Percentiles rank a stretch among this genome's conserved stretches.
phyloP scores from a whole-genome alignment of 345 rosid species.

The Eucalyptus curtisii region DNA sequence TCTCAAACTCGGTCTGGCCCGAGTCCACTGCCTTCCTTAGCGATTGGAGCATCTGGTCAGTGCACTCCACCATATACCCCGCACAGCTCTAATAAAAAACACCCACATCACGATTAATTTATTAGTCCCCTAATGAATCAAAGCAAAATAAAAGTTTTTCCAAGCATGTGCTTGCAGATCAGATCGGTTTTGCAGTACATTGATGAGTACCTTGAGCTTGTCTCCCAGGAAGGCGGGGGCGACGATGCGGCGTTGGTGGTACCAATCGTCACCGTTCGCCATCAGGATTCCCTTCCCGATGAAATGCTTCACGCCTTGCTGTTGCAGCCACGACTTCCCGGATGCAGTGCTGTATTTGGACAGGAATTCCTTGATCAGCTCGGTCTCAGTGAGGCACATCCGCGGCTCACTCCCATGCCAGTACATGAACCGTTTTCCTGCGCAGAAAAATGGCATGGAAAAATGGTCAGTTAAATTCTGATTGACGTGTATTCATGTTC shows the following conservation, averaged over 20 bases:
- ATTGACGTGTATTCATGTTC: neutral
- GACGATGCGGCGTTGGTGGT: conserved; percentile 49
- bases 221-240: conserved; percentile 60
- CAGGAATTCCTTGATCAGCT: conserved; percentile 62
- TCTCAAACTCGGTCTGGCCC: conserved; percentile 67
- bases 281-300: conserved; percentile 63
- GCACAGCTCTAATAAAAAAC: conserved; percentile 43
- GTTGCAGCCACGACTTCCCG: conserved; percentile 92
- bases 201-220: conserved; percentile 31
- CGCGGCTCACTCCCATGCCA: conserved; percentile 94
- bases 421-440: conserved; percentile 76
- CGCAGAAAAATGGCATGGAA: neutral
- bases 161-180: neutral
- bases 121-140: neutral
- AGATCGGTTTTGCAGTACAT: neutral
- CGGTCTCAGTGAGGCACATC: conserved; percentile 67
- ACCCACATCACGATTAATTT: neutral
- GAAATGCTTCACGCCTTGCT: conserved; percentile 79
- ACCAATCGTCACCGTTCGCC: conserved; percentile 9
- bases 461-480: neutral
- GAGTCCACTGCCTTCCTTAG: conserved; percentile 29
- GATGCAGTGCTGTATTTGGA: conserved; percentile 54
- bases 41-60: conserved; percentile 40
- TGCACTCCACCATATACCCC: conserved; percentile 79
- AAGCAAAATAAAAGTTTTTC: neutral